phyloP scores from a whole-genome alignment of 2,329 filamentous ascomycete genomes.

The Claviceps sp. region DNA sequence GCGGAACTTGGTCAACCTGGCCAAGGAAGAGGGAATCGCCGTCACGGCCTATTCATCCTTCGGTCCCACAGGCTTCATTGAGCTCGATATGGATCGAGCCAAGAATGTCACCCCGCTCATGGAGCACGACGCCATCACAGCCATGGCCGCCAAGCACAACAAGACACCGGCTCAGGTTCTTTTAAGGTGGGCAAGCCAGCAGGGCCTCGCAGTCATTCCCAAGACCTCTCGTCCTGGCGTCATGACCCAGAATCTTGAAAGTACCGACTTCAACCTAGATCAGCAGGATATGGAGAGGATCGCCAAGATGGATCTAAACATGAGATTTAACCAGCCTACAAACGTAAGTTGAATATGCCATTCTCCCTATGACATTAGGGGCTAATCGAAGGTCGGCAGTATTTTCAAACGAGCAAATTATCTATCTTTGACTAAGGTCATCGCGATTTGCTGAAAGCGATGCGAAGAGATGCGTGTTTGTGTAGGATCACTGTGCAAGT shows the following conservation, averaged over 20 bases:
- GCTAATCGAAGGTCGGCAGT: slow-evolving; percentile 1
- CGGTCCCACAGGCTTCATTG: slow-evolving; percentile 64
- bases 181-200: slow-evolving; percentile 77
- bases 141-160: slow-evolving; percentile 50
- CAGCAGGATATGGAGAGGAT: slow-evolving; percentile 55
- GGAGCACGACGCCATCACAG: slow-evolving; percentile 50
- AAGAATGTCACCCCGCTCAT: slow-evolving; percentile 55
- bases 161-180: slow-evolving; percentile 43
- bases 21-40: slow-evolving; percentile 54
- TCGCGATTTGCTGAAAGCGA: not conserved
- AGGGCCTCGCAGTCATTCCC: slow-evolving; percentile 67
- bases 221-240: slow-evolving; percentile 47
- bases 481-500: not conserved
- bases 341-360: slow-evolving; percentile 36
- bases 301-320: slow-evolving; percentile 45
- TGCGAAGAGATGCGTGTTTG: not conserved
- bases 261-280: slow-evolving; percentile 51
- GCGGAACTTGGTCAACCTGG: slow-evolving; percentile 54
- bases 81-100: slow-evolving; percentile 52
- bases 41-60: slow-evolving; percentile 80
- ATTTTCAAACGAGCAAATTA: slow-evolving; percentile 3
- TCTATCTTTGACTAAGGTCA: slow-evolving; percentile 2
- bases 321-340: slow-evolving; percentile 67
- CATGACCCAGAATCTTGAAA: slow-evolving; percentile 54
- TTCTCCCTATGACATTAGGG: no score